Evolutionary conservation across 2,329 filamentous ascomycete genomes (phyloP).

Genomic region (Microdochium bolleyi): DNA sequence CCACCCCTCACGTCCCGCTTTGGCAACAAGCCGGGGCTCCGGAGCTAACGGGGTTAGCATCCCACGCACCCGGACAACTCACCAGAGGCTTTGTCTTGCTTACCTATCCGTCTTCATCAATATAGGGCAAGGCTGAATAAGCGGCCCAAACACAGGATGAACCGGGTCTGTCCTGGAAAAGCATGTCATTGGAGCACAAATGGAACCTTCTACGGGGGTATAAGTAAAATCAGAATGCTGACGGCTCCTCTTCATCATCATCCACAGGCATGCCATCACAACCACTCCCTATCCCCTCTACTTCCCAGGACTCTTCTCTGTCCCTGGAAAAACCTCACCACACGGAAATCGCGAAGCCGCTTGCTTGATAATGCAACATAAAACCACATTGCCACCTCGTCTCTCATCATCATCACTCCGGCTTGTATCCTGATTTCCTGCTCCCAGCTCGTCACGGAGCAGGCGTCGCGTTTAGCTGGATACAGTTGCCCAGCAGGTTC

Average conservation of each 20-base stretch:
- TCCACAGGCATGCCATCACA: no score
- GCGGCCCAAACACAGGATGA: background rate
- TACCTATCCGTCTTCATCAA: no score
- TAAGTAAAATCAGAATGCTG: background rate
- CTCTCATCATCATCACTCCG: background rate
- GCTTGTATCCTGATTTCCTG: no score
- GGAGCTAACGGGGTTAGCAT: background rate
- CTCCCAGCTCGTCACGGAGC: slow-evolving; percentile 18
- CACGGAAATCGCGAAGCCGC: background rate
- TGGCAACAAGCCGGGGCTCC: no score
- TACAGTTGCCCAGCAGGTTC: slow-evolving; percentile 72
- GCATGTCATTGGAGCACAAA: background rate
- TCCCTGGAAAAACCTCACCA: background rate
- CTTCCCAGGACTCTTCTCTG: no score
- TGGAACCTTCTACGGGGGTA: background rate
- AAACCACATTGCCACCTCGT: background rate
- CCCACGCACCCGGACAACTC: background rate
- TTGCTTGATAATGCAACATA: background rate
- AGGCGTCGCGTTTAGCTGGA: slow-evolving; percentile 42
- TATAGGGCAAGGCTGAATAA: no score
- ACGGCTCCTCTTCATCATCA: no score
- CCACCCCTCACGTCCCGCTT: no score
- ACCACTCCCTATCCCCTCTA: no score
- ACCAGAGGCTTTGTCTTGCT: no score
- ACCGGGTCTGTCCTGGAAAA: background rate